phyloP scores from a whole-genome alignment of 208 protist genomes.

The Crithidia expoeki region DNA sequence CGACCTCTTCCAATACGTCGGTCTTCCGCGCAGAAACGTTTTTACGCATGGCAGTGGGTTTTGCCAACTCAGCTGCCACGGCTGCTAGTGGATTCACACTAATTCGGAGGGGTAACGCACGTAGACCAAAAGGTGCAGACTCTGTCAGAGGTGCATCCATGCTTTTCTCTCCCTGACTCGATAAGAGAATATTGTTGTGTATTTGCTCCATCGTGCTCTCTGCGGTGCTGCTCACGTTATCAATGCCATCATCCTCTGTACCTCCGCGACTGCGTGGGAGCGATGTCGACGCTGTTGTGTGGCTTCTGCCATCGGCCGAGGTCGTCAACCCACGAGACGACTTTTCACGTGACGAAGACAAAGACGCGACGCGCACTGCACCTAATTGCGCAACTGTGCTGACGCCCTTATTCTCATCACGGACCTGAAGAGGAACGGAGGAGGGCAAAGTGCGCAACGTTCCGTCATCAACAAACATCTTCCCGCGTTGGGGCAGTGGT shows the following conservation, averaged over 20 bases:
- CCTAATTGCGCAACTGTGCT: neutral
- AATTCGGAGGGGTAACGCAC: neutral
- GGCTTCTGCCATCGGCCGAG: slow-evolving; percentile 11
- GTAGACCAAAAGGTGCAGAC: neutral
- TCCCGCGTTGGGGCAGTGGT: neutral
- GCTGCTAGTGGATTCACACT: too few relatives aligned
- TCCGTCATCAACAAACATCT: slow-evolving; percentile 19
- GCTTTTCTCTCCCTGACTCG: too few relatives aligned
- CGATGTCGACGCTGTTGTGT: slow-evolving; percentile 13
- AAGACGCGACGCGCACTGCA: neutral
- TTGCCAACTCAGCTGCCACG: neutral
- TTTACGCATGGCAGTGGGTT: neutral
- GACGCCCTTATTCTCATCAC: neutral
- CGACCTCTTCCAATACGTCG: neutral
- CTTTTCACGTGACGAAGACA: slow-evolving; percentile 17
- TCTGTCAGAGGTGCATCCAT: neutral
- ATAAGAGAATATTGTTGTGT: too few relatives aligned
- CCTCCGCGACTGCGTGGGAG: slow-evolving; percentile 8
- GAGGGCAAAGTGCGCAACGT: slow-evolving; percentile 25
- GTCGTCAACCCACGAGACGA: slow-evolving; percentile 31
- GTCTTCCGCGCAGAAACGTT: slow-evolving; percentile 5
- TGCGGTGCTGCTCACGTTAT: too few relatives aligned
- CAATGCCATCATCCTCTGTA: neutral
- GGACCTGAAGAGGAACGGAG: neutral
- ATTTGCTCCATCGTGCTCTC: too few relatives aligned